Evolutionary conservation across 2,329 filamentous ascomycete genomes (phyloP).

Genomic region (Aureobasidium sp.): DNA sequence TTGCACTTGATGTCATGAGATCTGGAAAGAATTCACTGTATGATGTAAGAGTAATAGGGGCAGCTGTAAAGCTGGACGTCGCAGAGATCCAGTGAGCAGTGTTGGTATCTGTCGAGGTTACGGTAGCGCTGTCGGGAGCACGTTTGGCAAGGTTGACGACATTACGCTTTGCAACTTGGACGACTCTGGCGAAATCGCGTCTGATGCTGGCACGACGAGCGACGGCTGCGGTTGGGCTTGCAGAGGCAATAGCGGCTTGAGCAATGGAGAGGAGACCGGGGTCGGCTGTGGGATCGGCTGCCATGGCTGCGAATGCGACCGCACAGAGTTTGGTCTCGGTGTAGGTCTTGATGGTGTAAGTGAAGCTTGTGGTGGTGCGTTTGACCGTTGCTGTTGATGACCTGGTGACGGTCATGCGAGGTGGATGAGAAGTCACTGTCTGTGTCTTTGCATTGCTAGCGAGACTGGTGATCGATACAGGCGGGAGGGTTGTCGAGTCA

Average conservation of each 20-base stretch:
- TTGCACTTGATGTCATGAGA: not conserved
- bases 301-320: conserved; percentile 15
- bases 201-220: not conserved
- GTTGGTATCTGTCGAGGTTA: conserved; percentile 23
- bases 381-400: conserved; percentile 4
- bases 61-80: conserved; percentile 19
- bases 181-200: not conserved
- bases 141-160: conserved; percentile 17
- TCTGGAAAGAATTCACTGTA: not conserved
- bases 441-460: conserved; percentile 22
- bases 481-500: not conserved
- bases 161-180: not conserved
- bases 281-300: not conserved
- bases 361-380: not conserved
- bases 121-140: conserved; percentile 28
- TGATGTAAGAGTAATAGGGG: conserved; percentile 19
- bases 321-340: conserved; percentile 27
- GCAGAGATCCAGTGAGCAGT: conserved; percentile 17
- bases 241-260: not conserved
- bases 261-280: not conserved
- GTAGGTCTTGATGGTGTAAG: conserved; percentile 16
- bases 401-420: conserved; percentile 15
- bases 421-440: conserved; percentile 8
- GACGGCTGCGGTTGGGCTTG: not conserved
- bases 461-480: conserved; percentile 17